Conservation (phyloP, 179 eudicot genomes). For the Silene vulgaris region DNA sequence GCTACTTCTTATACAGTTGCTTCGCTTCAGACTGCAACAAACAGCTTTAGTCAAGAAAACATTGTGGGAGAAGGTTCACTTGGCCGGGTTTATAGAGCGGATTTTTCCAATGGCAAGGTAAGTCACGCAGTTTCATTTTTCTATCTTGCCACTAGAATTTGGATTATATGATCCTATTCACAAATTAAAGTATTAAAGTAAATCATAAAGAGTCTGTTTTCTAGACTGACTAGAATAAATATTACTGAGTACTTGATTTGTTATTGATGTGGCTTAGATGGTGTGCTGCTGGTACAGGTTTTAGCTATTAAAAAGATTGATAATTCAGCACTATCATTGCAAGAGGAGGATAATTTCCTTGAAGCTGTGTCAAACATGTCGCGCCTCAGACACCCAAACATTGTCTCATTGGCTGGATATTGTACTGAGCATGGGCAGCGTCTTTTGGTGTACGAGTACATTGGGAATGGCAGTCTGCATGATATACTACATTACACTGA, state of each 20-base stretch:
- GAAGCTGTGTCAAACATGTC: constrained; percentile 98
- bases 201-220: too few relatives aligned
- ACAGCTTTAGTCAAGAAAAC: constrained; percentile 92
- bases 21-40: constrained; percentile 85
- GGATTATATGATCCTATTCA: neutral
- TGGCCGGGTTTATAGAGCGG: constrained; percentile 96
- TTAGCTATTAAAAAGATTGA: constrained; percentile 90
- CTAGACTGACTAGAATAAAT: neutral
- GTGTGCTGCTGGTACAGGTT: constrained; percentile 35
- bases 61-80: constrained; percentile 95
- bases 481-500: constrained; percentile 90
- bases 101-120: constrained; percentile 92
- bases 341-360: constrained; percentile 91
- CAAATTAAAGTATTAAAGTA: too few relatives aligned
- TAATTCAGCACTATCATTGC: constrained; percentile 82
- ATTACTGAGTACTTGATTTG: neutral
- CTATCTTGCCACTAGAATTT: neutral
- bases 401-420: constrained; percentile 69
- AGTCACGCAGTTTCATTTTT: constrained; percentile 13
- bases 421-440: constrained; percentile 94
- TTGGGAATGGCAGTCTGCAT: constrained; percentile 76
- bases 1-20: constrained; percentile 93
- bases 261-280: constrained; percentile 11
- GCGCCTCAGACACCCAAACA: constrained; percentile 86
- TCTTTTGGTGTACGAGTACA: constrained; percentile 73